Percentiles rank a stretch among this genome's conserved stretches.
These are phyloP conservation scores for Coemansia sp. DNA, from an alignment of 371 early-diverging fungal genomes.

Conservation along the genomic window DNA sequence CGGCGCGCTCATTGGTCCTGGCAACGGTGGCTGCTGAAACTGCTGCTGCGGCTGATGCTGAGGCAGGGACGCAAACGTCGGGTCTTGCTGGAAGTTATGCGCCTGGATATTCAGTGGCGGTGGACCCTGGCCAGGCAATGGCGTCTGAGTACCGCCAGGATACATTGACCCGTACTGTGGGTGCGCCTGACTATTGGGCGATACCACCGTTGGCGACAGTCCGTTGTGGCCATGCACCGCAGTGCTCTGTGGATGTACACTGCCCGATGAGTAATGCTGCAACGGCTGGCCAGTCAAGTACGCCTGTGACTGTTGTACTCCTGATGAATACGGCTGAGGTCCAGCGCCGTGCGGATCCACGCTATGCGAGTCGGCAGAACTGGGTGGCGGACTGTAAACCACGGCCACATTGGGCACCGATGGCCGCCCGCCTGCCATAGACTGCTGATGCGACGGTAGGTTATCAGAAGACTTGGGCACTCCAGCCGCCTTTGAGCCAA, in stretches of 20 bases:
- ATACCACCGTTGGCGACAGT: not conserved
- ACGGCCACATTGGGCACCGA: conserved; percentile 21
- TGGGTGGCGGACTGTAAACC: conserved; percentile 17
- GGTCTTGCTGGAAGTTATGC: conserved; percentile 4
- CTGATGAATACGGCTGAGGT: conserved; percentile 22
- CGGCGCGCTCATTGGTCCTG: conserved; percentile 10
- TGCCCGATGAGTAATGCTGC: conserved; percentile 23
- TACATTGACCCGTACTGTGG: conserved; percentile 12
- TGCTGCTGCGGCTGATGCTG: conserved; percentile 13
- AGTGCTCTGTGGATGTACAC: not conserved
- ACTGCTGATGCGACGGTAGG: conserved; percentile 1
- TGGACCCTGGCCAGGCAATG: conserved; percentile 40
- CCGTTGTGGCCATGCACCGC: not conserved
- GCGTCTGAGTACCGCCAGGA: conserved; percentile 18
- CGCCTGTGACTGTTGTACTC: conserved; percentile 2
- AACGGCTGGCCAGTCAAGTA: conserved; percentile 8
- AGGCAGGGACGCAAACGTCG: conserved; percentile 2
- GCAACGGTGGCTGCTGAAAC: conserved; percentile 7
- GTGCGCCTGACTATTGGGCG: conserved; percentile 8
- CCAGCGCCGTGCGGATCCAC: conserved; percentile 18
- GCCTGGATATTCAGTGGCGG: conserved; percentile 11
- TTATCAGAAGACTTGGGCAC: not conserved
- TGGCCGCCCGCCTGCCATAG: not conserved
- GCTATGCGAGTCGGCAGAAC: not conserved
- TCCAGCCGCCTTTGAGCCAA: conserved; percentile 6